These are phyloP conservation scores for Neopestalotiopsis clavispora DNA, from an alignment of 2,329 filamentous ascomycete species.

Conservation along the genomic window DNA sequence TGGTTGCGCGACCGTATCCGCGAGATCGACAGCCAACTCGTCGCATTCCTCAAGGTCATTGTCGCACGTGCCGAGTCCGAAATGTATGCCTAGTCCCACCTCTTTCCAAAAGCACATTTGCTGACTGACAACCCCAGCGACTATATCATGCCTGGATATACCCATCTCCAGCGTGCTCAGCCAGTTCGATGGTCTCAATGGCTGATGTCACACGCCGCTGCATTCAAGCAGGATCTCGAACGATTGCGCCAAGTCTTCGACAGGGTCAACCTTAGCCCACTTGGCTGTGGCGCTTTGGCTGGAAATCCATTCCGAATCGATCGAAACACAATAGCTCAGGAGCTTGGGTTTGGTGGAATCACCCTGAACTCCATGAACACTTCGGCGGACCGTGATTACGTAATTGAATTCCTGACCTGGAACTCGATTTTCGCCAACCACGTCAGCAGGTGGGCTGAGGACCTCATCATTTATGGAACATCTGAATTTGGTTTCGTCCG, in stretches of 20 bases:
- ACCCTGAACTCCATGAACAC: slow-evolving; percentile 73
- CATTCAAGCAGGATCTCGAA: slow-evolving; percentile 71
- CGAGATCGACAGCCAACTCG: slow-evolving; percentile 70
- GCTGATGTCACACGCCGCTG: slow-evolving; percentile 70
- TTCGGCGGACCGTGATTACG: slow-evolving; percentile 80
- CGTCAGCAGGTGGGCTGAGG: slow-evolving; percentile 81
- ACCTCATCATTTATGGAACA: slow-evolving; percentile 82
- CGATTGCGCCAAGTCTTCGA: slow-evolving; percentile 69
- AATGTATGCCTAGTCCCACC: slow-evolving; percentile 43
- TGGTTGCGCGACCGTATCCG: slow-evolving; percentile 81
- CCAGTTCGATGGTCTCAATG: slow-evolving; percentile 78
- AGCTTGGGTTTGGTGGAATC: slow-evolving; percentile 74
- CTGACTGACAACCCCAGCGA: slow-evolving; percentile 39
- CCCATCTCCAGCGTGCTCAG: slow-evolving; percentile 75
- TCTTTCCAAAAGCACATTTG: slow-evolving; percentile 18
- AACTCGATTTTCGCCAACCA: slow-evolving; percentile 78
- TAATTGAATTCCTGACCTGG: slow-evolving; percentile 83
- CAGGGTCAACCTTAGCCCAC: slow-evolving; percentile 68
- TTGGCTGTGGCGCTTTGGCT: slow-evolving; percentile 74
- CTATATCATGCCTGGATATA: slow-evolving; percentile 77
- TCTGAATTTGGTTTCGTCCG: slow-evolving; percentile 78
- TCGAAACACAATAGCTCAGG: slow-evolving; percentile 71
- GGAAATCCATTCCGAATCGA: slow-evolving; percentile 80
- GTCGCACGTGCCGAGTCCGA: slow-evolving; percentile 70
- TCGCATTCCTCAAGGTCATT: slow-evolving; percentile 70